Evolutionary conservation across 257 asterid species (phyloP).

Genomic region (Solanum pennellii): DNA sequence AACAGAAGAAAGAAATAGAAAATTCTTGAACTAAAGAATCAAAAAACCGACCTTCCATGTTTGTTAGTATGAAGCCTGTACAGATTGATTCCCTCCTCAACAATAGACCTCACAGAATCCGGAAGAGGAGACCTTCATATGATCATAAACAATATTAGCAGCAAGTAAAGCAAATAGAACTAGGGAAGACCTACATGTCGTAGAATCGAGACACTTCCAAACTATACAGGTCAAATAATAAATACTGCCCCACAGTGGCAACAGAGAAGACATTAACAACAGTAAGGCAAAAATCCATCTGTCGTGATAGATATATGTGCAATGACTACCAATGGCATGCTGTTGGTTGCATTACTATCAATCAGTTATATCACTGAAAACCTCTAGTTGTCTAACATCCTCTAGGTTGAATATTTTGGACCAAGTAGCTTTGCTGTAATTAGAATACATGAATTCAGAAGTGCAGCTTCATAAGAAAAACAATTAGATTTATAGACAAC

Average conservation of each 20-base stretch:
- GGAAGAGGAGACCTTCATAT: slow-evolving; percentile 71
- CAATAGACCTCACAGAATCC: slow-evolving; percentile 45
- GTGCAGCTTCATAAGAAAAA: not conserved
- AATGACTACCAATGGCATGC: not conserved
- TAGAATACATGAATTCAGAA: not conserved
- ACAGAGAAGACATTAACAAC: not conserved
- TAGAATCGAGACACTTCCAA: not conserved
- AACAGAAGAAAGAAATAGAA: not conserved
- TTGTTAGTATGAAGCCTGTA: slow-evolving; percentile 56
- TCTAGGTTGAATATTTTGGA: not conserved
- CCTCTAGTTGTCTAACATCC: not conserved
- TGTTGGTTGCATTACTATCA: not conserved
- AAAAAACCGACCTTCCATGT: slow-evolving; percentile 50
- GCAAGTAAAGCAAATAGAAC: not conserved
- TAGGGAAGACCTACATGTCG: not conserved
- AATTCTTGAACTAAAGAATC: not conserved
- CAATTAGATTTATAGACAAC: not conserved
- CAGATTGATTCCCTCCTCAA: slow-evolving; percentile 78
- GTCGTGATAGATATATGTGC: not conserved
- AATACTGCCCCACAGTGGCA: not conserved
- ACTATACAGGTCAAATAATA: not conserved
- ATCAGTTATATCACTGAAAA: not conserved
- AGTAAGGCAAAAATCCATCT: not conserved
- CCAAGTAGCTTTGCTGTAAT: not conserved
- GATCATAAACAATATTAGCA: not conserved